Percentiles rank a stretch among this genome's conserved stretches.
Conservation (phyloP, 139 green algal species). For the Picochlorum costavermella region DNA sequence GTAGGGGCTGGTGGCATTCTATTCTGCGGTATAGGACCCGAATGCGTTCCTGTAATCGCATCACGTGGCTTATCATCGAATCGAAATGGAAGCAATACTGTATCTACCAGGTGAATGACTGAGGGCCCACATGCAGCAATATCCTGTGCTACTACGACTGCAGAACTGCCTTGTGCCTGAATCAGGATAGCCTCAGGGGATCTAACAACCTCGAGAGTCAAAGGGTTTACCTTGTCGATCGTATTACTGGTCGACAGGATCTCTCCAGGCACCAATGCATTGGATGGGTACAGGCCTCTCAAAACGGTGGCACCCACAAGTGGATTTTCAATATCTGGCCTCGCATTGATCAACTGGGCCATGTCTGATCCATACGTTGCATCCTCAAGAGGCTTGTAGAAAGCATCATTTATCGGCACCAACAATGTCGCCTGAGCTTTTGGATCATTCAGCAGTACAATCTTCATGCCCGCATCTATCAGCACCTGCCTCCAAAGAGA, state of each 20-base stretch:
- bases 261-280: slow-evolving; percentile 9
- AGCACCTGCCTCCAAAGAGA: slow-evolving; percentile 15
- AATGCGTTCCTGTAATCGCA: slow-evolving; percentile 19
- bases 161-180: slow-evolving; percentile 12
- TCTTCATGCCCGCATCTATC: slow-evolving; percentile 5
- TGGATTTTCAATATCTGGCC: slow-evolving; percentile 13
- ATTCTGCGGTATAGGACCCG: neutral
- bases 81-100: slow-evolving; percentile 33
- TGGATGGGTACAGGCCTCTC: slow-evolving; percentile 16
- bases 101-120: slow-evolving; percentile 29
- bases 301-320: slow-evolving; percentile 19
- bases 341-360: slow-evolving; percentile 7
- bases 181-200: slow-evolving; percentile 8
- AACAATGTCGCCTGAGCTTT: slow-evolving; percentile 14
- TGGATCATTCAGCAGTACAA: slow-evolving; percentile 11
- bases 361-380: slow-evolving; percentile 10
- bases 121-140: slow-evolving; percentile 26
- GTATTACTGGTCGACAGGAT: slow-evolving; percentile 6
- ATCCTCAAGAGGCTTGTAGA: slow-evolving; percentile 13
- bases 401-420: slow-evolving; percentile 18
- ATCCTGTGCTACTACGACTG: slow-evolving; percentile 20
- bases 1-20: neutral
- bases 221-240: slow-evolving; percentile 24
- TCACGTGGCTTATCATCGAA: slow-evolving; percentile 28
- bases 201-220: neutral